Base-by-base conservation (phyloP, 768 basidiomycete genomes). In the Pulveroboletus sp. region DNA sequence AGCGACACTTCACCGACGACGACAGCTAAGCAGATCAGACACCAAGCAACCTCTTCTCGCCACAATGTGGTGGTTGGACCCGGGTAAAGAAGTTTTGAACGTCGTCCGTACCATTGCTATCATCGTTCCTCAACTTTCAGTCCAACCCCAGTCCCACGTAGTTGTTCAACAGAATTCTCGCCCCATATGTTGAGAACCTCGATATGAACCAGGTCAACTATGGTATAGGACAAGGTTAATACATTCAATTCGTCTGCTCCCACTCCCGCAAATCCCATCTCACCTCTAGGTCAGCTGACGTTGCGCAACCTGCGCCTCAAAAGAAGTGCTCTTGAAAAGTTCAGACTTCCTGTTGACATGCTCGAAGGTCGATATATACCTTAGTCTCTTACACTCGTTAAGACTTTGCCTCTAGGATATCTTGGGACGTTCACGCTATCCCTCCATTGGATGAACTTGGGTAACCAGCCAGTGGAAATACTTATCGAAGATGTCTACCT, bases 151-250 rank as follows among this genome's bases (percentile, higher is more conserved):
- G 27, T 27, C 14, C 17, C 8, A 13, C 27, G 26, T 51, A 82
- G 89, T 67, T 93, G 58, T 89, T 96, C 73, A 94, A 94, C 67
- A 82, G 88, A 56, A 88, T 93, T 55, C 82, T 96, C 43, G 89
- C 90, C 26, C 93, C 92, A 0, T 97, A 97, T 78, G 87, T 97
- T 57, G 92, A 93, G 74, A 95, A 97, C 64, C 72, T 99, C 67
- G 93, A 97, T 68, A 80, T 93, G 66, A 87, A 91, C 65, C 91
- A 94, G 69, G 87, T 98, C 43, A 93, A 93, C 63, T 86, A 95
- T 75, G 93, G 90, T 14, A 88, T 95, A 57, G 87, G 80, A 51
- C 86, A 89, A 76, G 93, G 92, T 80, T 65, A 53, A 67, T 47
- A 18, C 10, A 2, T 24, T 38, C 26, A 11, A 8, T 31, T 47